Conservation (phyloP, 768 basidiomycete genomes). For the Pulveroboletus frians region DNA sequence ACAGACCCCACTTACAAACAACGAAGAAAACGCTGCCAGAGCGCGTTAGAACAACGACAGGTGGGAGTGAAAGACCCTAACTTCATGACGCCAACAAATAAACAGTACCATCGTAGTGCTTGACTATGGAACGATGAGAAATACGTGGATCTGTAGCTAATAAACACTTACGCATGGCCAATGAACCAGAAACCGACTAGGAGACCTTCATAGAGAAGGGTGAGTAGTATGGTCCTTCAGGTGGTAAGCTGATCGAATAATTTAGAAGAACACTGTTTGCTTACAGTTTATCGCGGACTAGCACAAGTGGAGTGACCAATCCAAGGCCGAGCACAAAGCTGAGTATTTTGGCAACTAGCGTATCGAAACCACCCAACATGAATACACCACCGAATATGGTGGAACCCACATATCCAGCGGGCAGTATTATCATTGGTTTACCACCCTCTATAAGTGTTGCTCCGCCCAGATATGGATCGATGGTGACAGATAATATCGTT, state of each 20-base stretch:
- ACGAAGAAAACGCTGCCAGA: constrained; percentile 70
- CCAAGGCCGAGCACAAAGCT: constrained; percentile 89
- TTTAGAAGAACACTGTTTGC: constrained; percentile 23
- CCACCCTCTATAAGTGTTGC: constrained; percentile 68
- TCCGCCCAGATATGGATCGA: constrained; percentile 76
- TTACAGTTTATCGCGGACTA: constrained; percentile 88
- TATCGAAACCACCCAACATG: constrained; percentile 80
- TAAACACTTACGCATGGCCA: constrained; percentile 69
- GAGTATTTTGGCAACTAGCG: constrained; percentile 85
- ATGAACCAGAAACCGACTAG: constrained; percentile 95
- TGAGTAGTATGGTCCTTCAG: constrained; percentile 77
- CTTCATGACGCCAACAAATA: constrained; percentile 85
- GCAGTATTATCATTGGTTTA: constrained; percentile 61
- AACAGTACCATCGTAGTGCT: constrained; percentile 78
- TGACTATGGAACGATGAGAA: constrained; percentile 40
- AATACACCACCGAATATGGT: constrained; percentile 79
- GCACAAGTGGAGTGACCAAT: constrained; percentile 75
- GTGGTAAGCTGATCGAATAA: constrained; percentile 9
- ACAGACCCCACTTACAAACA: constrained; percentile 54
- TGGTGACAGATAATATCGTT: constrained; percentile 70
- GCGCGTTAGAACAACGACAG: constrained; percentile 5
- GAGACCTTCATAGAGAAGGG: constrained; percentile 75
- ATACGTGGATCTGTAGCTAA: neutral
- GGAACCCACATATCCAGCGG: constrained; percentile 80
- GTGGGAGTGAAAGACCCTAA: constrained; percentile 33